These are phyloP conservation scores for Colletotrichum lini DNA, from an alignment of 2,329 filamentous ascomycete species.

Conservation along the genomic window DNA sequence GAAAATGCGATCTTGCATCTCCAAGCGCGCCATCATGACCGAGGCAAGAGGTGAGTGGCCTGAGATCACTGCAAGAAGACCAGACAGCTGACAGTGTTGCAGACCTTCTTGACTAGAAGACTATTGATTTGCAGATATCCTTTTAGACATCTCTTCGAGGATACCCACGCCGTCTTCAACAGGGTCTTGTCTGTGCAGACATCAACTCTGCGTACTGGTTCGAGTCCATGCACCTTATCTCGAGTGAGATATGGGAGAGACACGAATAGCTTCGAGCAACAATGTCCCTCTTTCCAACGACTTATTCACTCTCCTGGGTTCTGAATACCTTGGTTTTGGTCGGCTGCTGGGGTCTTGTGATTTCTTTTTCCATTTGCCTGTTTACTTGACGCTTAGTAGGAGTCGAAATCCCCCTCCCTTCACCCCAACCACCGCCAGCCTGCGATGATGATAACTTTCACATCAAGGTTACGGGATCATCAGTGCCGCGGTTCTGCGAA, in stretches of 20 bases:
- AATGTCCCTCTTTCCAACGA: neutral
- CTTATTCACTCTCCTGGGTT: neutral
- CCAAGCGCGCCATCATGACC: neutral
- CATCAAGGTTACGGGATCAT: conserved; percentile 41
- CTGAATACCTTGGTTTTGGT: neutral
- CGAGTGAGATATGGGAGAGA: neutral
- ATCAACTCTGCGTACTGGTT: neutral
- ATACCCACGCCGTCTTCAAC: neutral
- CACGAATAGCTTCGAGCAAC: neutral
- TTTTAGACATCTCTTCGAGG: neutral
- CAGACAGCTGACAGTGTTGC: neutral
- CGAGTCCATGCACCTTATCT: neutral
- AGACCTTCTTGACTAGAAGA: neutral
- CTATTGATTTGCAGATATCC: neutral
- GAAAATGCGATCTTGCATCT: no score
- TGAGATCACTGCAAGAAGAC: neutral
- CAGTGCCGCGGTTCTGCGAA: conserved; percentile 29
- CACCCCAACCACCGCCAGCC: conserved; percentile 1
- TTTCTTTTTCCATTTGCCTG: neutral
- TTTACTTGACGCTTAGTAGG: neutral
- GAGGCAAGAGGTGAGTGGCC: neutral
- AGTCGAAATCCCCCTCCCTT: neutral
- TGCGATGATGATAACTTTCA: conserved; percentile 46
- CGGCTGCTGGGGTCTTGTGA: neutral
- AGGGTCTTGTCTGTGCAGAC: neutral